Evolutionary conservation across 257 asterid genomes (phyloP), one percentile per base, ranked within the genome.

Genomic region (Pogostemon cablin): DNA sequence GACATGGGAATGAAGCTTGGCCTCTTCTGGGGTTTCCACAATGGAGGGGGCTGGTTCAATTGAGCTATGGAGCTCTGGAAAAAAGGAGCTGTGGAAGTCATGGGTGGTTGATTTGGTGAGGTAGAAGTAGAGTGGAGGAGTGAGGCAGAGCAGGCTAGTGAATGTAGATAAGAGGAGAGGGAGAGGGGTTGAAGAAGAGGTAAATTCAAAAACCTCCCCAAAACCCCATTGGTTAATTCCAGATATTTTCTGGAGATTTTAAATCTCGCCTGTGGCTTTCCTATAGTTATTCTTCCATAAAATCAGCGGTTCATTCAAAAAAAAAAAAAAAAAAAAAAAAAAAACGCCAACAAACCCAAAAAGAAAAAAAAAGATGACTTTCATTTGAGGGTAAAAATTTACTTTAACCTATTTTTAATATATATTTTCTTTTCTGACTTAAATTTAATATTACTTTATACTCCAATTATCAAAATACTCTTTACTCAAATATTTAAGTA

Each of bases 31-130:
- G 75, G 76, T 68, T 59, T 82, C 89, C 85, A 72, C 76, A 79
- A 60, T 17, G 76, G 64, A 48, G 68, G 72, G 11, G 61, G 34
- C 32, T 49, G 79, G 49, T 67, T 70, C n/a, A 85, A 59, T 43
- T 80, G 95, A 76, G 96, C 82, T 73, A 72, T 62, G 40, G 92
- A 87, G 82, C 83, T 77, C 76, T 87, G 84, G n/a, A 86, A 71
- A 50, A 88, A 80, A 44, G 81, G 78, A 58, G 86, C 78, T n/a
- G 96, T 77, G 9, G 96, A 88, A 81, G 96, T 96, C 97, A 90
- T 78, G 17, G 79, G 73, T 76, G 77, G 47, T 48, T 69, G 44
- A 40, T 10, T 11, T 17, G 57, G 47, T 4, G 49, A 44, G 42
- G 52, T 10, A 0, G 32, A 12, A 42, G 4, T 11, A 5, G 10